Conservation (phyloP, 495 filamentous ascomycete species). For the Beverwykella pulmonaria region DNA sequence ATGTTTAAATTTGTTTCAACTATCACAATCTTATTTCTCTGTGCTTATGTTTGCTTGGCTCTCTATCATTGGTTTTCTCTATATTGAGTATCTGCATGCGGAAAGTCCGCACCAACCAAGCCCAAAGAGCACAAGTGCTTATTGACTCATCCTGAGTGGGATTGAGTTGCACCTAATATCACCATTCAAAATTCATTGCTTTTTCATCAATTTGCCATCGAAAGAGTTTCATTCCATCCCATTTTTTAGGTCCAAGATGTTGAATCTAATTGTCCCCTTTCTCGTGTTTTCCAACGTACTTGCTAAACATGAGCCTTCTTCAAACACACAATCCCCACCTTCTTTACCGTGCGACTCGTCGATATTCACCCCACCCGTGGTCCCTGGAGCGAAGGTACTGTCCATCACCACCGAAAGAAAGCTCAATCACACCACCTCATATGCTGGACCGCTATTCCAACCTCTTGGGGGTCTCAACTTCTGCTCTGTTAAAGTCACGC, state of each 20-base stretch:
- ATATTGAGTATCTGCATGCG: too few relatives aligned
- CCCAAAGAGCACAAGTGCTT: too few relatives aligned
- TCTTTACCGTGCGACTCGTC: constrained; percentile 4
- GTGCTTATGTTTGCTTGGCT: too few relatives aligned
- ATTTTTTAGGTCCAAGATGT: neutral
- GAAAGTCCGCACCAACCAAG: too few relatives aligned
- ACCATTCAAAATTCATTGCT: too few relatives aligned
- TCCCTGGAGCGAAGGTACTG: constrained; percentile 17
- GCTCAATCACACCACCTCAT: neutral
- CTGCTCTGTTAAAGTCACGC: constrained; percentile 23
- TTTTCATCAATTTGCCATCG: neutral
- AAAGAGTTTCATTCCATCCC: neutral
- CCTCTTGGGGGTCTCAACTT: constrained; percentile 8
- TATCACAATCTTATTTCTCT: too few relatives aligned
- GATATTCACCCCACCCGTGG: constrained; percentile 7
- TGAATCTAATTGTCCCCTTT: neutral
- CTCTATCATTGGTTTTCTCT: too few relatives aligned
- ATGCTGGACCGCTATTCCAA: neutral
- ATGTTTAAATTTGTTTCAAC: too few relatives aligned
- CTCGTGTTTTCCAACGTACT: neutral
- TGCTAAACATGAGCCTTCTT: neutral
- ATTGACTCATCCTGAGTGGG: too few relatives aligned
- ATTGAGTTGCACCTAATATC: too few relatives aligned
- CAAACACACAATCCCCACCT: neutral
- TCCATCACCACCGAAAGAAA: constrained; percentile 14